Evolutionary conservation across 2,329 filamentous ascomycete genomes (phyloP), one percentile per base, ranked within the genome.

Genomic region (Phaeosphaeriaceae sp.): DNA sequence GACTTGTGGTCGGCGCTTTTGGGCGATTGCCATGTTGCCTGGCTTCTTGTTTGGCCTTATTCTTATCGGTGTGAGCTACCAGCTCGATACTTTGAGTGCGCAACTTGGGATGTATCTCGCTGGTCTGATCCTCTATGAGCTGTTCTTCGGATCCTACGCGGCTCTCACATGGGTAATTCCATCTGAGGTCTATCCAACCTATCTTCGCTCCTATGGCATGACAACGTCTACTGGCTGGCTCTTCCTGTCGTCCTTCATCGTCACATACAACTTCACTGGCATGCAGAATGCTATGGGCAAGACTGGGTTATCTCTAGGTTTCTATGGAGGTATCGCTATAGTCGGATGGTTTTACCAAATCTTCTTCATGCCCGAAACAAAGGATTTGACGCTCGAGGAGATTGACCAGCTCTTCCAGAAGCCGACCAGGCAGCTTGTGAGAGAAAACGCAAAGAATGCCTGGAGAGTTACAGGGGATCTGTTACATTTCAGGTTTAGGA

Each of bases 291-390:
- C 83, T n/a, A 87, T 90, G 81, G 82, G 79, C 6, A 77, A 74
- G 28, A 88, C 85, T 1, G 87, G 87, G 8, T 76, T 90, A 0
- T 78, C 83, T 0, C 79, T 90, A 0, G 87, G 87, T 2, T 90
- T 90, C 73, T 90, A 89, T 68, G 87, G 87, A 4, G 87, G 87
- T 13, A 89, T 90, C 45, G 87, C 87, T 0, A 79, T 87, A 0
- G 8, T 90, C 0, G 87, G 86, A 11, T 88, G 86, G 81, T 76
- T 88, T 59, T 90, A 89, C 70, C 87, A 90, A 73, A 77, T 89
- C 38, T 67, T 89, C 41, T 90, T 89, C 74, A 90, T 90, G 87
- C 87, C 86, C 0, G 86, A 89, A 76, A 89, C 87, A 2, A 89
- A 89, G 77, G 83, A 86, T 68, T 76, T 77, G 69, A 82, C 82